These are phyloP conservation scores for Xylaria bambusicola DNA, from an alignment of 495 filamentous ascomycete genomes.

Conservation along the genomic window DNA sequence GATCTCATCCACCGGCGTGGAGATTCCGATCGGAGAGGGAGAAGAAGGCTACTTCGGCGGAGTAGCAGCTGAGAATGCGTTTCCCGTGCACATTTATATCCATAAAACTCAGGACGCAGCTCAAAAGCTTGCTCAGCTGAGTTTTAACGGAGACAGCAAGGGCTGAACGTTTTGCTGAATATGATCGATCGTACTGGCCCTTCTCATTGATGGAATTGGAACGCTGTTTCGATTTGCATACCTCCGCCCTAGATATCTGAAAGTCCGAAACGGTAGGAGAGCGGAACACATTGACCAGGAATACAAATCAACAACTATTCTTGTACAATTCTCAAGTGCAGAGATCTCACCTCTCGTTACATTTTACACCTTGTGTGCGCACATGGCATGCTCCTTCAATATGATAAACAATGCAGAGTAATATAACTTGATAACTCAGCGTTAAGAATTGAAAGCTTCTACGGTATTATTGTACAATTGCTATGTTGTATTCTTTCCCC, in stretches of 20 bases:
- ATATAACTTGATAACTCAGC: no score
- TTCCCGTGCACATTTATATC: not conserved
- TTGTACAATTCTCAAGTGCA: no score
- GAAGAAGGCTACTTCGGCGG: not conserved
- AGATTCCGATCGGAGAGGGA: no score
- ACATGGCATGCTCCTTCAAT: no score
- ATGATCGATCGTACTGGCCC: no score
- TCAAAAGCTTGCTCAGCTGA: not conserved
- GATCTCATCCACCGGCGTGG: slow-evolving; percentile 43
- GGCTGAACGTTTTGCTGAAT: no score
- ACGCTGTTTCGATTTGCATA: not conserved
- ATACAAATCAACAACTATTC: not conserved
- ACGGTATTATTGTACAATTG: no score
- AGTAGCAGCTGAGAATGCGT: not conserved
- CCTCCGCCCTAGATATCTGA: not conserved
- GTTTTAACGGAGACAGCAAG: slow-evolving; percentile 1
- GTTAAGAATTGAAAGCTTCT: no score
- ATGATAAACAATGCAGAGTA: no score
- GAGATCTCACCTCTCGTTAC: no score
- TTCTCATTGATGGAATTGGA: slow-evolving; percentile 15
- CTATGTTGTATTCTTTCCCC: not conserved
- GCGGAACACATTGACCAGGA: not conserved
- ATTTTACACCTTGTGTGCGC: no score
- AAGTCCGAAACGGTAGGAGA: not conserved
- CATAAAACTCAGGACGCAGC: not conserved